Base-by-base conservation (phyloP, 139 green algal genomes). In the Coelastrella sp. region DNA sequence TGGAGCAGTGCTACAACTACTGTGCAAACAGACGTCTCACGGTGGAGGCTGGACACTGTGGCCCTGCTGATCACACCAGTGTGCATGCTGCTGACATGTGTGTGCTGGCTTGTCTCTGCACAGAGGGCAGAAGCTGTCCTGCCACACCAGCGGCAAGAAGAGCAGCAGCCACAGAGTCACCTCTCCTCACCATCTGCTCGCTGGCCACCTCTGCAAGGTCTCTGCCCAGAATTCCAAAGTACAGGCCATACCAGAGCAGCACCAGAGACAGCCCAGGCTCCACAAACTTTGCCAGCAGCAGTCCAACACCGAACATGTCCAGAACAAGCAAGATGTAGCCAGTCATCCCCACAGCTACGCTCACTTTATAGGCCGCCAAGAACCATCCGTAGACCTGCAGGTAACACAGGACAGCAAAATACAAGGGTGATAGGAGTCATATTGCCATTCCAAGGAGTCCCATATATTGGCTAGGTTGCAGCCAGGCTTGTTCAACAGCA, bases 141-240 rank as follows among this genome's bases (percentile, higher is more conserved):
- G 11, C 11, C 24, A 9, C 78, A 65, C 78, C 80, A 73, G 58
- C 56, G 3, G 17, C 24, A 24, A 27, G 4, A 70, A 70, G 11
- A 70, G 63, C 63, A 20, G 14, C 63, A 20, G 12, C 12, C 63
- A 20, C 12, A 20, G 12, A 70, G 11, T 12, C 12, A 70, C 63
- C 14, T 57, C 80, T 6, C 12, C 92, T 91, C 72, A 95, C 93
- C 92, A 98, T 96, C 59, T 93, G 91, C 57, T 98, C 96, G 7
- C 91, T 93, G 7, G 95, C 95, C 6, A 99, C 94, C 92, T 99
- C 96, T 6, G 97, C 97, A 17, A 92, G 96, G 90, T 99, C 97
- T 0, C 97, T 92, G 0, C 95, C 95, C 59, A 99, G 91, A 24
- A 98, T 95, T 61, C 97, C 97, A 92, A 98, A 99, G 91, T 98